Evolutionary conservation across 306 rosid species (phyloP), one percentile per base, ranked within the genome.

Genomic region (Rubus idaeus): DNA sequence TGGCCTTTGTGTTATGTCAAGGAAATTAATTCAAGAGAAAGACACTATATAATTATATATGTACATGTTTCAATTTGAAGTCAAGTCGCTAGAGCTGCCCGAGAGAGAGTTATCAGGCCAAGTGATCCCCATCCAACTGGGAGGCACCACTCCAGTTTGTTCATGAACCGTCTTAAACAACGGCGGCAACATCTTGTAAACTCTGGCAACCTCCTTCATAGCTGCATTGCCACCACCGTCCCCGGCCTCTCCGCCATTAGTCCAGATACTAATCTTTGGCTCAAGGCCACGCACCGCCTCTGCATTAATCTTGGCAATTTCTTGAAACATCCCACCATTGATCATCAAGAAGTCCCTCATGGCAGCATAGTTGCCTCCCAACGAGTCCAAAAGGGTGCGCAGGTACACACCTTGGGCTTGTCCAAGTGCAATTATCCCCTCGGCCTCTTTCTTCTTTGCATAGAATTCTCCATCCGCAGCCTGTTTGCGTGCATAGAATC

Each of bases 211-310:
- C 20, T 79, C 81, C 23, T 78, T 79, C 73, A 50, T 35, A 18
- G 39, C 56, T 2, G 35, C 77, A 14, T 41, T 16, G 1, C 51
- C 75, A 17, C 56, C 78, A 8, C 37, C 55, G 1, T 20, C 41
- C 21, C 20, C 56, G 3, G 21, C 46, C 4, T 53, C 75, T 6
- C 53, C 42, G 0, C 65, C 71, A 56, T 57, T 55, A 0, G 85
- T 77, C 87, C 87, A 84, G 18, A 84, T 47, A 30, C 85, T 84
- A 10, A 84, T 80, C 21, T 84, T 84, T 3, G 83, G 87, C 4
- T 78, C 75, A 21, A 84, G 83, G 0, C 87, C 83, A 0, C 42
- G 76, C 17, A 84, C 79, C 3, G 80, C 87, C 0, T 84, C 83
- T 0, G 81, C 78, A 49, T 84, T 84, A 58, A 81, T 84, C 69